phyloP scores from a whole-genome alignment of 768 basidiomycete genomes.

The Podaxis sp. region DNA sequence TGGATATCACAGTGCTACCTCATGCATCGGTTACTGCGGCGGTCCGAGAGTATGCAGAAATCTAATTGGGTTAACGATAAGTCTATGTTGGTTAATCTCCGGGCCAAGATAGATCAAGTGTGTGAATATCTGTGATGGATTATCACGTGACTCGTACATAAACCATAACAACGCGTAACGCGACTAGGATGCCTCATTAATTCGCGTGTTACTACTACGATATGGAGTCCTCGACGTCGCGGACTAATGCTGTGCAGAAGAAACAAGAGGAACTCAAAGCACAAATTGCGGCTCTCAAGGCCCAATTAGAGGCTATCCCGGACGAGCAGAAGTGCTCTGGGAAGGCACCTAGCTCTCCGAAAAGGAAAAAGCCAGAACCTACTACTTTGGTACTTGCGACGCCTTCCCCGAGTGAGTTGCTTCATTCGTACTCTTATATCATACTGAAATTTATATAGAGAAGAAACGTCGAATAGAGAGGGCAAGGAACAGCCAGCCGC shows the following conservation, averaged over 20 bases:
- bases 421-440: not conserved
- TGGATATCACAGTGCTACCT: constrained; percentile 4
- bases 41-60: not conserved
- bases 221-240: constrained; percentile 56
- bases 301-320: constrained; percentile 42
- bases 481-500: constrained; percentile 8
- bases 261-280: constrained; percentile 45
- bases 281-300: constrained; percentile 54
- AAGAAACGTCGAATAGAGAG: constrained; percentile 41
- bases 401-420: constrained; percentile 62
- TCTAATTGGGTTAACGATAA: constrained; percentile 7
- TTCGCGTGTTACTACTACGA: not conserved
- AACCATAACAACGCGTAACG: constrained; percentile 17
- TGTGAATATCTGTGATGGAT: not conserved
- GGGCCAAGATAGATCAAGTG: constrained; percentile 19
- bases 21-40: not conserved
- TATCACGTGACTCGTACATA: not conserved
- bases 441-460: constrained; percentile 15
- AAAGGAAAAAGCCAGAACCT: constrained; percentile 39
- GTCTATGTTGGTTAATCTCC: constrained; percentile 11
- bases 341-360: constrained; percentile 33
- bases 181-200: not conserved
- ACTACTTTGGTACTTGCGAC: constrained; percentile 49
- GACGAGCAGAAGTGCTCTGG: constrained; percentile 16
- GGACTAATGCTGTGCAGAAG: constrained; percentile 30